phyloP scores from a whole-genome alignment of 192 early-diverging fungal species.

The Kickxella alabastrina region DNA sequence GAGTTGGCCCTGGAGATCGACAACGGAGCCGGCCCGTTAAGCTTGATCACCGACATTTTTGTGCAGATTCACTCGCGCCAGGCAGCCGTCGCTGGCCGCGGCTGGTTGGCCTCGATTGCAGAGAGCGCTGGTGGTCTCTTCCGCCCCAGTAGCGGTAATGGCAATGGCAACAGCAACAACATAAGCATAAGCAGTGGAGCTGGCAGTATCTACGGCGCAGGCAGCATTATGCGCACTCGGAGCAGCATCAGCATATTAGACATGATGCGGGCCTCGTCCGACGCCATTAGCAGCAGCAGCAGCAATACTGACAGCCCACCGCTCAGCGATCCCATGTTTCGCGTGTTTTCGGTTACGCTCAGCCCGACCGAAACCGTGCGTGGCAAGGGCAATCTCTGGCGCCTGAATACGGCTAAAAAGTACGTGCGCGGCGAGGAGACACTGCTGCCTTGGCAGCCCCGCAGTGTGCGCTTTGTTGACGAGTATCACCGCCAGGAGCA shows the following conservation, averaged over 20 bases:
- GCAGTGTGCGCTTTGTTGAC: slow-evolving; percentile 61
- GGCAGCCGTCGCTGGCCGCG: slow-evolving; percentile 7
- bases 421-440: slow-evolving; percentile 73
- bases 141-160: not conserved
- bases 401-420: slow-evolving; percentile 60
- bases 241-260: slow-evolving; percentile 1
- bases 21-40: slow-evolving; percentile 56
- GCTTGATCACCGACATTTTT: slow-evolving; percentile 57
- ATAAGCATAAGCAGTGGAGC: not conserved
- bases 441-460: slow-evolving; percentile 64
- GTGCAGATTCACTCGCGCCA: slow-evolving; percentile 58
- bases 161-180: not conserved
- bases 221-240: not conserved
- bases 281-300: not conserved
- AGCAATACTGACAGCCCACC: slow-evolving; percentile 12
- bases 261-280: not conserved
- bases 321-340: slow-evolving; percentile 28
- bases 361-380: slow-evolving; percentile 54
- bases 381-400: slow-evolving; percentile 60
- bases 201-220: not conserved
- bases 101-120: slow-evolving; percentile 17
- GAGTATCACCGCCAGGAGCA: slow-evolving; percentile 42
- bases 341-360: slow-evolving; percentile 61
- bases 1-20: slow-evolving; percentile 57
- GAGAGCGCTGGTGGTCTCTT: slow-evolving; percentile 13